These are phyloP conservation scores for Lolium perenne DNA, from an alignment of 176 grass and related monocot species.

Conservation along the genomic window DNA sequence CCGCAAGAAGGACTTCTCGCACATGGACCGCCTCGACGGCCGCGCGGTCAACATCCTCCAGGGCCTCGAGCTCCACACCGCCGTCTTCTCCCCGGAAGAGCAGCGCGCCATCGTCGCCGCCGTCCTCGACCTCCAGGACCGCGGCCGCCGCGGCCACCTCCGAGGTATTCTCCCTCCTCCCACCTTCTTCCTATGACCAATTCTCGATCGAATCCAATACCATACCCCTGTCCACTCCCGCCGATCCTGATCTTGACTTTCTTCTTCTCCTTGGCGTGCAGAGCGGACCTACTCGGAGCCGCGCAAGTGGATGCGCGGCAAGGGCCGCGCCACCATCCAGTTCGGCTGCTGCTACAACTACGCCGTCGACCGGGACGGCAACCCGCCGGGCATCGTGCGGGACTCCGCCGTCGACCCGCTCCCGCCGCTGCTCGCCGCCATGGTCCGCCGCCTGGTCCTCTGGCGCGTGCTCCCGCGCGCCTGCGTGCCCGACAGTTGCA, in stretches of 20 bases:
- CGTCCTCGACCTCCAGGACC: constrained; percentile 51
- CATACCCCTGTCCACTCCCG: not conserved
- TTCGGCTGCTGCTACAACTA: constrained; percentile 88
- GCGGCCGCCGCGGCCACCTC: constrained; percentile 40
- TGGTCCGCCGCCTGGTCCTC: constrained; percentile 53
- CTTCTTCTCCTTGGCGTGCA: not conserved
- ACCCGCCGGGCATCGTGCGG: constrained; percentile 60
- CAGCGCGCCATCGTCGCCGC: constrained; percentile 46
- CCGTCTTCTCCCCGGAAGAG: constrained; percentile 56
- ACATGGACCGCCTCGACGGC: constrained; percentile 56
- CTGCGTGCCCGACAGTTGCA: constrained; percentile 67
- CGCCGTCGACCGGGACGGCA: constrained; percentile 56
- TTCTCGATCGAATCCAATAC: not conserved
- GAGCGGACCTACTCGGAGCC: constrained; percentile 71
- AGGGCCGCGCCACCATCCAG: constrained; percentile 66
- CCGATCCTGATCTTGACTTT: constrained; percentile 12
- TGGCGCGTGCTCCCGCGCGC: constrained; percentile 56
- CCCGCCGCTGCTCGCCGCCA: constrained; percentile 47
- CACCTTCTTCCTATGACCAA: not conserved
- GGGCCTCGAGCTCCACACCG: constrained; percentile 62
- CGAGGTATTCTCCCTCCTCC: constrained; percentile 31
- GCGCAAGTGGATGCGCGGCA: constrained; percentile 78
- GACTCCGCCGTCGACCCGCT: constrained; percentile 56
- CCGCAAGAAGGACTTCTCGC: constrained; percentile 46
- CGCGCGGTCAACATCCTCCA: constrained; percentile 50